Evolutionary conservation across 768 basidiomycete species (phyloP), one percentile per base, ranked within the genome.

Genomic region (Auriculariales sp.): DNA sequence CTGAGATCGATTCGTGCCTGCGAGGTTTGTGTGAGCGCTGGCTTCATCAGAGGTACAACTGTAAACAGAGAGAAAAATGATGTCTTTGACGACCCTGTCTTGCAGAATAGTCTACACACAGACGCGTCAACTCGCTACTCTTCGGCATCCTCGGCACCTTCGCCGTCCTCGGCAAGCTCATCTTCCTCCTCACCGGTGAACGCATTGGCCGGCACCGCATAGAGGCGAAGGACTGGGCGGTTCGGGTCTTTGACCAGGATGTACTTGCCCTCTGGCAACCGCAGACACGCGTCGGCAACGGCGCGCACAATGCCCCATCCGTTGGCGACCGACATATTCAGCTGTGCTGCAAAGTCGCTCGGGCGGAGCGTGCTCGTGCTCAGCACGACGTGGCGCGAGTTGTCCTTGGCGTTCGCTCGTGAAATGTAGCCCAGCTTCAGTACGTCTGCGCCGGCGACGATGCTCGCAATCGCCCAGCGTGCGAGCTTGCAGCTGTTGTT

Each of bases 381-480:
- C 55, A 99, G 71, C 57, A 98, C 91, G 62, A 92, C 83, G 68
- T 99, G 95, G 46, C 93, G 86, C 22, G 88, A 86, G 60, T 91
- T 88, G 63, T 99, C 95, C 56, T 91, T 84, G 39, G 93, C 85
- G 61, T 84, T 91, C 28, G 78, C 87, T 39, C 95, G 88, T 10
- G 94, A 93, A 58, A 98, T 90, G 67, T 93, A 97, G 90, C 93
- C 94, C 61, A 98, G 90, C 70, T 98, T 99, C 81, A 98, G 84
- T 53, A 82, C 68, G 47, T 98, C 95, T 19, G 92, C 94, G 36
- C 95, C 95, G 36, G 95, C 91, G 30, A 99, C 71, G 32, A 97
- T 74, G 61, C 86, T 86, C 70, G 97, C 92, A 15, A 97, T 88
- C 0, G 94, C 83, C 92, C 94, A 99, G 59, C 94, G 85, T 17